phyloP scores from a whole-genome alignment of 2,329 filamentous ascomycete genomes.

The Ophiocordyceps camponoti-leonardi region DNA sequence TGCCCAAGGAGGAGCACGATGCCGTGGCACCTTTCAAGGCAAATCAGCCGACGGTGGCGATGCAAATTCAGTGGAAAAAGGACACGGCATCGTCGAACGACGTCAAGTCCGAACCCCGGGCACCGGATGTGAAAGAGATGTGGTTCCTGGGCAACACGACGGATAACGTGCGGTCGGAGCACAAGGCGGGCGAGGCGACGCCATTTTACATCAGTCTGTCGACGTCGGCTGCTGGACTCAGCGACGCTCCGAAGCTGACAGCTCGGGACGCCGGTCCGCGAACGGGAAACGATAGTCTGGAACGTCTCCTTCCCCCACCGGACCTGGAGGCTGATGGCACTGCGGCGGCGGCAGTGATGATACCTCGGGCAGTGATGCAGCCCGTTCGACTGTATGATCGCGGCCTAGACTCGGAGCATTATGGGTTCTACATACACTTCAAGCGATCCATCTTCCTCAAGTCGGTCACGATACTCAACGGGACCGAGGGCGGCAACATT shows the following conservation, averaged over 20 bases:
- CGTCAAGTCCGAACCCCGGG: constrained; percentile 34
- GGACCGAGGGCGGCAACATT: constrained; percentile 21
- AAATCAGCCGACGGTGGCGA: constrained; percentile 59
- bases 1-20: constrained; percentile 62
- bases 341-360: constrained; percentile 52
- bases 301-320: constrained; percentile 43
- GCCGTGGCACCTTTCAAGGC: constrained; percentile 44
- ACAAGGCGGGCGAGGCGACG: constrained; percentile 71
- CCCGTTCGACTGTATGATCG: constrained; percentile 76
- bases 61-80: constrained; percentile 63
- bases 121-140: constrained; percentile 52
- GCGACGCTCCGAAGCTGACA: constrained; percentile 9
- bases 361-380: constrained; percentile 56
- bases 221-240: constrained; percentile 20
- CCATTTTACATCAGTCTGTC: constrained; percentile 76
- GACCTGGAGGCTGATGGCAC: constrained; percentile 49
- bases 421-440: constrained; percentile 88
- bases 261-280: constrained; percentile 6
- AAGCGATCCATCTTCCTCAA: constrained; percentile 73
- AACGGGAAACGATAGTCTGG: constrained; percentile 10
- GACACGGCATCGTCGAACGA: constrained; percentile 17
- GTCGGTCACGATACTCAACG: constrained; percentile 30
- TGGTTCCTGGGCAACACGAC: constrained; percentile 75
- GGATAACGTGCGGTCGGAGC: constrained; percentile 45
- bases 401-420: constrained; percentile 65